Evolutionary conservation across 352 stramenopile species (phyloP).

Genomic region (Phytophthora nicotianae): DNA sequence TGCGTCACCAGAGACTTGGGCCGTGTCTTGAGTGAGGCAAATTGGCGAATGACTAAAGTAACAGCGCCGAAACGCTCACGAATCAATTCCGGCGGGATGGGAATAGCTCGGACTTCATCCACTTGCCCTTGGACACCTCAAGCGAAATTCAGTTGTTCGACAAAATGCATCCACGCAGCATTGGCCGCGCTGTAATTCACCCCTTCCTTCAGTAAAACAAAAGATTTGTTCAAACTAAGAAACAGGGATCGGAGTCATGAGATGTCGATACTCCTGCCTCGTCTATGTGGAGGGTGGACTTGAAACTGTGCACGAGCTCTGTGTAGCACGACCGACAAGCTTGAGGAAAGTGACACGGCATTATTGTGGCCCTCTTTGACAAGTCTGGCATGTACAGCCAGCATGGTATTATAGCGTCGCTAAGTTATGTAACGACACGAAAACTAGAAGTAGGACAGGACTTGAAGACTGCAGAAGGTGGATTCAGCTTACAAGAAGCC

Average conservation of each 20-base stretch:
- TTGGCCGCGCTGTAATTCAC: conserved; percentile 9
- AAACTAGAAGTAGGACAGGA: too few species aligned
- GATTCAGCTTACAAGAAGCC: too few species aligned
- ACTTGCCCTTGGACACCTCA: conserved; percentile 25
- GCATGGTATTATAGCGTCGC: too few species aligned
- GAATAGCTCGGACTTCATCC: conserved; percentile 33
- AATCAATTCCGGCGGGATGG: conserved; percentile 19
- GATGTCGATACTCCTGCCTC: conserved; percentile 2
- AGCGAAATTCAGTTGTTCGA: conserved; percentile 20
- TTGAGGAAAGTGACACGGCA: too few species aligned
- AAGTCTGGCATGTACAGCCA: too few species aligned
- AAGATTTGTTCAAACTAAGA: neutral
- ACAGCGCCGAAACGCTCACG: conserved; percentile 6
- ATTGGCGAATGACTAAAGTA: conserved; percentile 21
- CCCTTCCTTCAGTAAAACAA: conserved; percentile 20
- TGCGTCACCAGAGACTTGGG: conserved; percentile 15
- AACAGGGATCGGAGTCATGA: conserved; percentile 6
- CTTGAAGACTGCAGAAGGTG: too few species aligned
- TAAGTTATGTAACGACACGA: too few species aligned
- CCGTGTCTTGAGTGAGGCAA: conserved; percentile 9
- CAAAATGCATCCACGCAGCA: conserved; percentile 37
- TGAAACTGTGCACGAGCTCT: conserved; percentile 13
- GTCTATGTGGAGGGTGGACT: conserved; percentile 26
- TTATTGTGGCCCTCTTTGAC: too few species aligned
- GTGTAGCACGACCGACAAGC: neutral